Evolutionary conservation across 495 filamentous ascomycete species (phyloP).

Genomic region (Aspergillus baeticus): DNA sequence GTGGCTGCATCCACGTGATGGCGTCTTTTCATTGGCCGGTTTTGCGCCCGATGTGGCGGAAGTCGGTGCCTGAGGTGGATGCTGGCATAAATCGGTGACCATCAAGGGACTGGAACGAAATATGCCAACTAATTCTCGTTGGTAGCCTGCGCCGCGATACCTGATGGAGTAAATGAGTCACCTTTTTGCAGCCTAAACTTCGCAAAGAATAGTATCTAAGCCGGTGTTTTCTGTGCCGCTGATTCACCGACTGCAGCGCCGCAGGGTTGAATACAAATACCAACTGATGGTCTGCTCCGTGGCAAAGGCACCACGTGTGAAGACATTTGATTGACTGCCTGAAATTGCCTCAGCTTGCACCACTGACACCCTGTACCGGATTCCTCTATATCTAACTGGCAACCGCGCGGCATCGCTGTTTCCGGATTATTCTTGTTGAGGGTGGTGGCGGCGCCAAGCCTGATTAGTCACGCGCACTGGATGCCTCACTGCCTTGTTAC

Average conservation of each 20-base stretch:
- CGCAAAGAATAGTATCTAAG: not conserved
- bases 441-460: constrained; percentile 21
- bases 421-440: constrained; percentile 7
- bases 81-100: not conserved
- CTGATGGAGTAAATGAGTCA: constrained; percentile 10
- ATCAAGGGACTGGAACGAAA: not conserved
- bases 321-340: not conserved
- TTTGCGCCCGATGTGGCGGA: constrained; percentile 3
- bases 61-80: not conserved
- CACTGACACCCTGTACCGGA: not conserved
- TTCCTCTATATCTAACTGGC: not conserved
- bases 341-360: not conserved
- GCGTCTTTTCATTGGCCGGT: not conserved
- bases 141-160: constrained; percentile 4
- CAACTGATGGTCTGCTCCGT: not conserved
- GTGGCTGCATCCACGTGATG: constrained; percentile 12
- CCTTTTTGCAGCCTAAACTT: constrained; percentile 9
- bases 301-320: not conserved
- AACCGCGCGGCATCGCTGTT: not conserved
- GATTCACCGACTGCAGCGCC: constrained; percentile 3
- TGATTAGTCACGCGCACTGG: constrained; percentile 19
- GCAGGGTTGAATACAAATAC: constrained; percentile 9
- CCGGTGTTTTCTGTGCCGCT: not conserved
- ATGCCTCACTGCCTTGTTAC: constrained; percentile 31
- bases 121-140: not conserved